Percentiles rank a stretch among this genome's conserved stretches.
phyloP scores from a whole-genome alignment of 495 filamentous ascomycete genomes.

The Paragyromitra xinjiangensis region DNA sequence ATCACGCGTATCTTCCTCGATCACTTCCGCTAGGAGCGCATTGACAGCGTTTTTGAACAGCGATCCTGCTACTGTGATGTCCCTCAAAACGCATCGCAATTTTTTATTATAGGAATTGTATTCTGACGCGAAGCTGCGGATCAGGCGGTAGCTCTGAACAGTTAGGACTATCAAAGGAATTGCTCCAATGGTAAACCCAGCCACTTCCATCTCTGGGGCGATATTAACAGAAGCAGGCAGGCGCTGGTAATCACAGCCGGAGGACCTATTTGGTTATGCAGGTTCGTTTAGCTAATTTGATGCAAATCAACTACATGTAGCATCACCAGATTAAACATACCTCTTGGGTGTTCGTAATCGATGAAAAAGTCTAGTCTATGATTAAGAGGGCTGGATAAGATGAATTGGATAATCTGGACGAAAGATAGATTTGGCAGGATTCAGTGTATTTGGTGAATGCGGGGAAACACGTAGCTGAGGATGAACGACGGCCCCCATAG shows the following conservation, averaged over 20 bases:
- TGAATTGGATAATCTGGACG: background rate
- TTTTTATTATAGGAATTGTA: constrained; percentile 3
- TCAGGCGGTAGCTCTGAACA: background rate
- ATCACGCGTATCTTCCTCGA: constrained; percentile 16
- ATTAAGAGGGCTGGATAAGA: background rate
- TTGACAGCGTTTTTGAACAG: constrained; percentile 15
- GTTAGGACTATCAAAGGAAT: constrained; percentile 14
- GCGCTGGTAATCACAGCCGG: background rate
- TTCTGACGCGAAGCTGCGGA: constrained; percentile 8
- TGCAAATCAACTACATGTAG: background rate
- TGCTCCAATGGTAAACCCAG: background rate
- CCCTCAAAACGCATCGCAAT: background rate
- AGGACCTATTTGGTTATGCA: background rate
- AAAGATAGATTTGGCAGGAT: background rate
- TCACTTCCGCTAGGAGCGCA: background rate
- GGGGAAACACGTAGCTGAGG: background rate
- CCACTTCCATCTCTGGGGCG: background rate
- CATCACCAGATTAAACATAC: background rate
- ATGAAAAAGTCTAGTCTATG: background rate
- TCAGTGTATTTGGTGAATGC: background rate
- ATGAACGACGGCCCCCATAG: too few relatives aligned
- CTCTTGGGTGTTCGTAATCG: background rate
- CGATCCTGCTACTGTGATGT: background rate
- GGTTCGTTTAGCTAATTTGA: background rate
- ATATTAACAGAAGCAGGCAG: background rate